A percentile compares a stretch with the other conserved stretches of the same genome.
These are phyloP conservation scores for Haplosporangium gracile DNA, from an alignment of 192 early-diverging fungal species.

Conservation along the genomic window DNA sequence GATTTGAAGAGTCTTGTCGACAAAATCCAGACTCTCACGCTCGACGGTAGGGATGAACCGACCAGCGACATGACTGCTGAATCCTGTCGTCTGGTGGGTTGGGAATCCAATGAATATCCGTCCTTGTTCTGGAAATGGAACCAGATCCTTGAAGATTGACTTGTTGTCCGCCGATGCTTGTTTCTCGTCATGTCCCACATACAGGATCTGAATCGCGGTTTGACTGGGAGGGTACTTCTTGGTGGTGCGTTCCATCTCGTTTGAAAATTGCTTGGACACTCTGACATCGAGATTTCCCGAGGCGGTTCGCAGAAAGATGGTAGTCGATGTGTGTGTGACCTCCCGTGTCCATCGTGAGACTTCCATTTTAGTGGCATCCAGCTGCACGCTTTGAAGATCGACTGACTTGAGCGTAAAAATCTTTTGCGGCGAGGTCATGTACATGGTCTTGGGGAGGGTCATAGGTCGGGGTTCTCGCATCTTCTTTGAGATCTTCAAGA, in stretches of 20 bases:
- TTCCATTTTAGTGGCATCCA: constrained; percentile 64
- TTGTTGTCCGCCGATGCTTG: constrained; percentile 72
- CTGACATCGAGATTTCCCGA: constrained; percentile 70
- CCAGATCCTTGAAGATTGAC: constrained; percentile 78
- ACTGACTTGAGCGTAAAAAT: constrained; percentile 79
- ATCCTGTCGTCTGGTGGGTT: constrained; percentile 93
- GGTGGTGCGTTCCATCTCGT: constrained; percentile 88
- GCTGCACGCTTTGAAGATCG: constrained; percentile 66
- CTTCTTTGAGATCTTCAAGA: constrained; percentile 77
- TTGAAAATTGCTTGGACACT: constrained; percentile 63
- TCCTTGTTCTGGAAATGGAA: constrained; percentile 84
- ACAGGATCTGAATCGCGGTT: constrained; percentile 80
- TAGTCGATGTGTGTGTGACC: constrained; percentile 45
- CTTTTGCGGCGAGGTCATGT: constrained; percentile 73
- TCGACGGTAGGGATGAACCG: constrained; percentile 94
- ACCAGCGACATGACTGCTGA: constrained; percentile 80
- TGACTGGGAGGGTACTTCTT: constrained; percentile 86
- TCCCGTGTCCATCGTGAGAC: constrained; percentile 44
- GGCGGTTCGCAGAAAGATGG: constrained; percentile 80
- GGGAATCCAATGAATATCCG: constrained; percentile 92
- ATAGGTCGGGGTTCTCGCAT: constrained; percentile 73
- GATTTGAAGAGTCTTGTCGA: constrained; percentile 78
- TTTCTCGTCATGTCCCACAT: constrained; percentile 81
- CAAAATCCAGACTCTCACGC: constrained; percentile 91
- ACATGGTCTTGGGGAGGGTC: constrained; percentile 60